Percentiles rank a stretch among this genome's conserved stretches.
Conservation (phyloP, 495 filamentous ascomycete species). For the Penicillium taxi region DNA sequence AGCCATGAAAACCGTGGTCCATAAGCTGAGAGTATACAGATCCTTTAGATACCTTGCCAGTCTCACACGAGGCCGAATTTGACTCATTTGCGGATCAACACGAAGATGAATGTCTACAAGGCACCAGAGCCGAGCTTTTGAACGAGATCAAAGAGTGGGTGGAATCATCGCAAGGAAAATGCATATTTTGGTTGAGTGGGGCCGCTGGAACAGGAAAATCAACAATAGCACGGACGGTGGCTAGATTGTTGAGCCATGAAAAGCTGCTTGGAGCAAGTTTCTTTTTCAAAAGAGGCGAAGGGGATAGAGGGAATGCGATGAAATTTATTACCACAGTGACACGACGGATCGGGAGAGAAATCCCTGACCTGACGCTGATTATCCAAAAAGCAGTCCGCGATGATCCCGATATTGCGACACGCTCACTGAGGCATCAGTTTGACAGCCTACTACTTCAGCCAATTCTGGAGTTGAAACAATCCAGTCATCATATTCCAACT, state of each 20-base stretch:
- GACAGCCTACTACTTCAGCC: background rate
- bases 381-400: background rate
- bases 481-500: slow-evolving; percentile 8
- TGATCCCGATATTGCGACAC: background rate
- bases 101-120: slow-evolving; percentile 14
- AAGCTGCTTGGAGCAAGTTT: background rate
- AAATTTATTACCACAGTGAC: slow-evolving; percentile 39
- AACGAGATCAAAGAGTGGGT: slow-evolving; percentile 17
- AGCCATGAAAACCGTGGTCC: too few species aligned
- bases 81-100: slow-evolving; percentile 13
- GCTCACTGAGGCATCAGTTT: slow-evolving; percentile 1
- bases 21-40: too few species aligned
- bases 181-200: slow-evolving; percentile 1
- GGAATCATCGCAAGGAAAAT: background rate
- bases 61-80: slow-evolving; percentile 7
- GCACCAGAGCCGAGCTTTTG: slow-evolving; percentile 21
- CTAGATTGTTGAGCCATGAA: background rate
- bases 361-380: slow-evolving; percentile 2
- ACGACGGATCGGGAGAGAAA: slow-evolving; percentile 23
- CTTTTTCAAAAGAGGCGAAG: slow-evolving; percentile 18
- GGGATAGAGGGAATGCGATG: slow-evolving; percentile 30
- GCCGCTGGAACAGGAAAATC: slow-evolving; percentile 14
- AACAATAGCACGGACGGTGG: slow-evolving; percentile 18
- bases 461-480: background rate
- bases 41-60: background rate